These are phyloP conservation scores for Diaporthe ampelina DNA, from an alignment of 2,329 filamentous ascomycete species.

Conservation along the genomic window DNA sequence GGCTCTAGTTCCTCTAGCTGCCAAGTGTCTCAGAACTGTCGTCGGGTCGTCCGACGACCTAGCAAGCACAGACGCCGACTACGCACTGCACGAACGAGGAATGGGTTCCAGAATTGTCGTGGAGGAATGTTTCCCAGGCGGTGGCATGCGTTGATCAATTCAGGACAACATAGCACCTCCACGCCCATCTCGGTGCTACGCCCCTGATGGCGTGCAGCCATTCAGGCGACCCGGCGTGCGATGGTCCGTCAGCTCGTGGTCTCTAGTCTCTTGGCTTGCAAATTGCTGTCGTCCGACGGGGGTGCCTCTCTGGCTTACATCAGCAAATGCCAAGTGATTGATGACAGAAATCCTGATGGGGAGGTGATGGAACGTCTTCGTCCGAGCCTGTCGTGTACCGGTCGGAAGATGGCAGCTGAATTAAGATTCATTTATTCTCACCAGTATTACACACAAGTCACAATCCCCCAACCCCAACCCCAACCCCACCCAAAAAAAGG, in stretches of 20 bases:
- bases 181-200: neutral
- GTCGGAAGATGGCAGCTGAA: no score
- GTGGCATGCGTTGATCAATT: neutral
- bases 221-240: neutral
- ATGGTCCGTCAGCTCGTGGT: neutral
- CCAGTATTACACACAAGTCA: no score
- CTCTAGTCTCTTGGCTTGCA: no score
- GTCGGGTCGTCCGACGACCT: constrained; percentile 14
- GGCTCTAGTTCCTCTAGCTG: neutral
- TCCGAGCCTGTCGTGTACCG: no score
- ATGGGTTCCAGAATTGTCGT: neutral
- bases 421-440: no score
- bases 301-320: no score
- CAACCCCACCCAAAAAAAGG: no score
- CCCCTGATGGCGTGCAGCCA: neutral
- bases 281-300: neutral
- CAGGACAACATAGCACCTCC: neutral
- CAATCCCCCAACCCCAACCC: no score
- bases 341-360: no score
- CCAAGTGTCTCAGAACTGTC: constrained; percentile 21
- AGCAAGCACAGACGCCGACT: constrained; percentile 9
- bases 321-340: no score
- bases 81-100: neutral
- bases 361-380: no score
- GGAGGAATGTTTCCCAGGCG: neutral